Percentiles rank a stretch among this genome's conserved stretches.
Conservation (phyloP, 202 grass and related monocot species). For the Cymbopogon flexuosus region DNA sequence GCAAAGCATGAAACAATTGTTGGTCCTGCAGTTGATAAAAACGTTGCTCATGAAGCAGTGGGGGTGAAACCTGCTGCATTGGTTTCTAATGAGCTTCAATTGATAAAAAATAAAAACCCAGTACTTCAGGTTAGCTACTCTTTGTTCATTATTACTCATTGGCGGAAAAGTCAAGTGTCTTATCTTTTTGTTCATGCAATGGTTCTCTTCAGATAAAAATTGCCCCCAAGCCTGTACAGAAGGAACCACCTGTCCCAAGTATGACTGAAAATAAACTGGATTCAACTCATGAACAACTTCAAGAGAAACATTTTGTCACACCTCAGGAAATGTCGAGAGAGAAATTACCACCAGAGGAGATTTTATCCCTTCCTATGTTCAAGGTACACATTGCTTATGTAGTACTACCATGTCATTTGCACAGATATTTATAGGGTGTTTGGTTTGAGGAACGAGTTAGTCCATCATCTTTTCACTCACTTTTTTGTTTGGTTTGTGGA, state of each 20-base stretch:
- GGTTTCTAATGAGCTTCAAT: conserved; percentile 69
- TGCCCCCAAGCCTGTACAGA: conserved; percentile 42
- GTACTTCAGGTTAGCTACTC: conserved; percentile 56
- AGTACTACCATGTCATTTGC: too few relatives aligned
- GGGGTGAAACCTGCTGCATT: conserved; percentile 66
- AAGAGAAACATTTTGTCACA: too few relatives aligned
- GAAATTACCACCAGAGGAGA: too few relatives aligned
- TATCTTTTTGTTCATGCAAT: conserved; percentile 18
- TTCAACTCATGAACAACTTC: conserved; percentile 14
- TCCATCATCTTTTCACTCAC: too few relatives aligned
- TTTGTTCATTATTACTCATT: neutral
- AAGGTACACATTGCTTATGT: too few relatives aligned
- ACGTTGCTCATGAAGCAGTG: conserved; percentile 76
- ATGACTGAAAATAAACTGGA: conserved; percentile 33
- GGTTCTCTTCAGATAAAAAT: conserved; percentile 72
- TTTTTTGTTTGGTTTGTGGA: too few relatives aligned
- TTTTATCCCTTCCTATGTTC: too few relatives aligned
- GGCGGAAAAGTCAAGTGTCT: neutral
- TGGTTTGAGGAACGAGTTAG: too few relatives aligned
- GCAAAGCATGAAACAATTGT: conserved; percentile 67
- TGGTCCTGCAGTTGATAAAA: conserved; percentile 87
- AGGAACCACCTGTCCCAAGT: conserved; percentile 37
- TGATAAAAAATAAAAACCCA: conserved; percentile 88
- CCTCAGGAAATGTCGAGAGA: too few relatives aligned
- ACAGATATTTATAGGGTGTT: too few relatives aligned